Base-by-base conservation (phyloP, 768 basidiomycete genomes). In the Mycena vitilis region DNA sequence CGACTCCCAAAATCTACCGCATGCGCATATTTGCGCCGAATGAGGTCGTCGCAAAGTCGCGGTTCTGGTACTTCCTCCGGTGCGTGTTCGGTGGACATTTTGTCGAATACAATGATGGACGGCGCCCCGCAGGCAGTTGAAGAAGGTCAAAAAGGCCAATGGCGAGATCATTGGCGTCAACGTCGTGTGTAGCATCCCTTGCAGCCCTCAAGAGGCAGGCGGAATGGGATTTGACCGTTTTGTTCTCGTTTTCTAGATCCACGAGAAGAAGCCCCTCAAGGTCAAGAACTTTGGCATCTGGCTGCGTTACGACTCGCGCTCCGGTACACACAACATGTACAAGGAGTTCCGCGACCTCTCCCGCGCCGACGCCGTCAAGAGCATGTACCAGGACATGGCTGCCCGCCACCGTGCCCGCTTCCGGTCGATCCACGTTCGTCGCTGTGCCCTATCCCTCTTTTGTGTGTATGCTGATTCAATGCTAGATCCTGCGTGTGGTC, bases 311-410 rank as follows among this genome's bases (percentile, higher is more conserved):
- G 98, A 99, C 85, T 99, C 97, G 62, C 95, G 97, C 76, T 98
- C 96, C 59, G 98, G 98, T 71, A 99, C 98, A 53, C 98, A 99
- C 91, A 99, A 99, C 91, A 97, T 98, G 96, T 98, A 98, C 93
- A 96, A 96, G 89, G 93, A 95, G 83, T 98, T 95, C 93, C 95
- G 96, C 78, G 97, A 99, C 76, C 91, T 99, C 75, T 87, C 87
- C 74, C 92, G 98, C 72, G 91, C 95, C 68, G 96, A 95, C 79
- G 97, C 98, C 65, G 98, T 99, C 80, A 96, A 94, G 88, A 87
- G 91, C 75, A 83, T 98, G 80, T 99, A 99, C 90, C 97, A 99
- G 85, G 97, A 99, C 84, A 98, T 99, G 97, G 95, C 98, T 76
- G 96, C 98, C 71, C 89, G 96, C 74, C 97, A 99, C 83, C 95